A percentile compares a stretch with the other conserved stretches of the same genome.
phyloP scores from a whole-genome alignment of 768 basidiomycete genomes.

The Collybia nuda region DNA sequence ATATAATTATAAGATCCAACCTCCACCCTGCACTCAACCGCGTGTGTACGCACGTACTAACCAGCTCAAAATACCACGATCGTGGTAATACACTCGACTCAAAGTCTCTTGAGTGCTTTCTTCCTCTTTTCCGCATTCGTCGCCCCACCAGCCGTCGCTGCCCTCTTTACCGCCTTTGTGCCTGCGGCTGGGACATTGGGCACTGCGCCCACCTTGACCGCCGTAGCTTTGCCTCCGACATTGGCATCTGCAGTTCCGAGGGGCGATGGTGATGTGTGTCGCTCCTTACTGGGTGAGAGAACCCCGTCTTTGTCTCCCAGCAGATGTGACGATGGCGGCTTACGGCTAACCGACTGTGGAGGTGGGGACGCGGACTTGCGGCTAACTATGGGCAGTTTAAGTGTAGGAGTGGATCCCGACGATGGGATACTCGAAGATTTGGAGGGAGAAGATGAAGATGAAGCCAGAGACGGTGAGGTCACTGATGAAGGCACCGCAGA shows the following conservation, averaged over 20 bases:
- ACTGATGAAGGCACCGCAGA: slow-evolving; percentile 24
- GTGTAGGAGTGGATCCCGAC: slow-evolving; percentile 22
- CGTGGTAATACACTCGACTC: slow-evolving; percentile 9
- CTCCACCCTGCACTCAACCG: background rate
- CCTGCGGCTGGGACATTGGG: slow-evolving; percentile 31
- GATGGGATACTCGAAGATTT: slow-evolving; percentile 11
- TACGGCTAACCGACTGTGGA: slow-evolving; percentile 37
- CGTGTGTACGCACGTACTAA: too few relatives aligned
- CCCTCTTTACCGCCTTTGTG: slow-evolving; percentile 69
- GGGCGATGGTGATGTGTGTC: slow-evolving; percentile 68
- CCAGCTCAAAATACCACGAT: background rate
- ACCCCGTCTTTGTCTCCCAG: slow-evolving; percentile 36
- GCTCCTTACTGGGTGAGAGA: slow-evolving; percentile 43
- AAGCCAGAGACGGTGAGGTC: slow-evolving; percentile 19
- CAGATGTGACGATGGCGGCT: slow-evolving; percentile 31
- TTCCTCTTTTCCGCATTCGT: slow-evolving; percentile 80
- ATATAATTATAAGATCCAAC: background rate
- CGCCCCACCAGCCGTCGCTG: slow-evolving; percentile 49
- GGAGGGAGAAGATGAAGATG: slow-evolving; percentile 16
- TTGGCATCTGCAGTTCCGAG: slow-evolving; percentile 73
- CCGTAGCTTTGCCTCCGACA: slow-evolving; percentile 39
- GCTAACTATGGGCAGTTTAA: slow-evolving; percentile 41
- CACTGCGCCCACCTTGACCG: slow-evolving; percentile 32
- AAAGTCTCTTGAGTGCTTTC: slow-evolving; percentile 84
- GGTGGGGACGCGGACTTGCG: slow-evolving; percentile 46